Conservation (phyloP, 2,329 filamentous ascomycete genomes). For the Aspergillus ochraceus region DNA sequence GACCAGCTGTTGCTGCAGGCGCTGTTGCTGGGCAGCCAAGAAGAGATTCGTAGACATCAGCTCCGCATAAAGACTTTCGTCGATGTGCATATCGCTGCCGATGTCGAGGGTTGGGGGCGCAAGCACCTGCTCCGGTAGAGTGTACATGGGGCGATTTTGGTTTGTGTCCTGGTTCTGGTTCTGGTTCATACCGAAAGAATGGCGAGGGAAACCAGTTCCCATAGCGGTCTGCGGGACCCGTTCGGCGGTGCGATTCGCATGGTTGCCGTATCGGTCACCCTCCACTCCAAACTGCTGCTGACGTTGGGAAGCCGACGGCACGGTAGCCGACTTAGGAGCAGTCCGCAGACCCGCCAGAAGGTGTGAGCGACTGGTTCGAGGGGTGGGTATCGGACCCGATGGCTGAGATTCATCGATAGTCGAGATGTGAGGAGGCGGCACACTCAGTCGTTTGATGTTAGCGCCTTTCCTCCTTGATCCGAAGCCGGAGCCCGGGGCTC, state of each 20-base stretch:
- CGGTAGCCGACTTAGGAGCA: constrained; percentile 80
- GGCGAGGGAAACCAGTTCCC: constrained; percentile 53
- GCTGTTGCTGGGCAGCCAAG: constrained; percentile 90
- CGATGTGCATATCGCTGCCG: constrained; percentile 69
- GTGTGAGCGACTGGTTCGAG: constrained; percentile 91
- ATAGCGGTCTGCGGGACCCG: constrained; percentile 61
- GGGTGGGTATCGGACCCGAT: constrained; percentile 72
- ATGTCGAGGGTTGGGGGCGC: constrained; percentile 75
- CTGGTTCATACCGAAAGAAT: constrained; percentile 37
- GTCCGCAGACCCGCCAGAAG: constrained; percentile 90
- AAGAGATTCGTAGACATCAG: constrained; percentile 89
- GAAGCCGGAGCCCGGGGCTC: constrained; percentile 76
- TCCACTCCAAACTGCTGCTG: constrained; percentile 54
- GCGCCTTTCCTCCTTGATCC: constrained; percentile 82
- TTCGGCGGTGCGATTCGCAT: constrained; percentile 44
- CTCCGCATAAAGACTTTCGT: constrained; percentile 83
- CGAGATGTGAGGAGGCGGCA: constrained; percentile 72
- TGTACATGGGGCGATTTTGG: constrained; percentile 61
- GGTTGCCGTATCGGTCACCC: constrained; percentile 48
- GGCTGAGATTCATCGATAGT: constrained; percentile 65
- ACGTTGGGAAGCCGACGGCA: constrained; percentile 65
- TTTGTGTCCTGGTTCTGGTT: constrained; percentile 39
- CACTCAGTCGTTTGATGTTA: constrained; percentile 81
- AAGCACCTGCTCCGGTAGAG: constrained; percentile 71
- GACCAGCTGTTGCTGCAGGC: constrained; percentile 88